A percentile compares a stretch with the other conserved stretches of the same genome.
These are phyloP conservation scores for Austroboletus festivus DNA, from an alignment of 768 basidiomycete species.

Conservation along the genomic window DNA sequence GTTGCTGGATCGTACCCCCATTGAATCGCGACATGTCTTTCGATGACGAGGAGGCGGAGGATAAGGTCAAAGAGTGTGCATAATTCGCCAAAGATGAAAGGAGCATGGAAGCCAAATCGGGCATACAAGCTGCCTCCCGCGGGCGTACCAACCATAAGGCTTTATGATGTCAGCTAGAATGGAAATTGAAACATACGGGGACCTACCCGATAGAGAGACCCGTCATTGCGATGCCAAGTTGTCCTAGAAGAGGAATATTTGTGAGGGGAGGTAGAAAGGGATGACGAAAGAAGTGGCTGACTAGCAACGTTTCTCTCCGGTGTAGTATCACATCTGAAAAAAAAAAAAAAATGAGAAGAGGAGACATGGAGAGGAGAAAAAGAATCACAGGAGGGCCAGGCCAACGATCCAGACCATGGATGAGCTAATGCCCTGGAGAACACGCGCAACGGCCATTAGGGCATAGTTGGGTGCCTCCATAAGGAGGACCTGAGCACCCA, in stretches of 20 bases:
- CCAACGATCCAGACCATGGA: constrained; percentile 64
- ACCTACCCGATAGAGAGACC: constrained; percentile 54
- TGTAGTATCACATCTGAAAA: constrained; percentile 50
- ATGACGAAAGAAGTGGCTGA: constrained; percentile 27
- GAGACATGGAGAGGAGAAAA: not conserved
- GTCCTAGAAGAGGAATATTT: constrained; percentile 35
- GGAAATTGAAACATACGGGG: not conserved
- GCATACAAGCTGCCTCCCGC: constrained; percentile 53
- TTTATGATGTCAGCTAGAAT: constrained; percentile 17
- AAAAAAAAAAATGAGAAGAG: constrained; percentile 21
- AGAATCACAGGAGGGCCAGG: constrained; percentile 50
- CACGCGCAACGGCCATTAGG: constrained; percentile 56
- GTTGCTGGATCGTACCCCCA: constrained; percentile 46
- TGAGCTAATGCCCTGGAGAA: constrained; percentile 58
- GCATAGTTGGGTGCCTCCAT: constrained; percentile 59
- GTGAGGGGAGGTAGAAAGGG: not conserved
- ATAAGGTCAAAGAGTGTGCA: constrained; percentile 48
- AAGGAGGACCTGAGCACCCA: constrained; percentile 55
- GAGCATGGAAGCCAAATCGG: constrained; percentile 57
- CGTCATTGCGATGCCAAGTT: constrained; percentile 59
- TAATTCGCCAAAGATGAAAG: constrained; percentile 52
- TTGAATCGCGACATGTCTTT: constrained; percentile 46
- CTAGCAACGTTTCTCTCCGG: constrained; percentile 49
- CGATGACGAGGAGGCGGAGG: constrained; percentile 54
- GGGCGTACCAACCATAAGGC: constrained; percentile 55